These are phyloP conservation scores for Penicillium bovifimosum DNA, from an alignment of 495 filamentous ascomycete species.

Conservation along the genomic window DNA sequence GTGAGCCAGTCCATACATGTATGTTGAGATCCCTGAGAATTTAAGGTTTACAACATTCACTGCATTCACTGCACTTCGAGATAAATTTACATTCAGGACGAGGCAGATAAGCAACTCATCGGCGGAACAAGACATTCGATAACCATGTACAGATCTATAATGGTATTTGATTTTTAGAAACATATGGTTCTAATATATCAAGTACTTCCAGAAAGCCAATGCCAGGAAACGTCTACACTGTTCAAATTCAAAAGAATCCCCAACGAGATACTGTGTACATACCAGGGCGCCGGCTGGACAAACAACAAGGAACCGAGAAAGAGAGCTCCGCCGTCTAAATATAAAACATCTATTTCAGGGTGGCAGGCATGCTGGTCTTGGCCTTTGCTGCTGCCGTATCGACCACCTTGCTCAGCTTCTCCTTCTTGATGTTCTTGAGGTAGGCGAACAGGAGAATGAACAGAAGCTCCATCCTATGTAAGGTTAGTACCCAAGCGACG, in stretches of 20 bases:
- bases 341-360: conserved; percentile 36
- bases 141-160: conserved; percentile 5
- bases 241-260: conserved; percentile 7
- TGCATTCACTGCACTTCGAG: not conserved
- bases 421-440: conserved; percentile 60
- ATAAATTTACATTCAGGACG: not conserved
- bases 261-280: conserved; percentile 4
- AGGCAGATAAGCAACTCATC: too few species aligned
- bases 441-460: conserved; percentile 86
- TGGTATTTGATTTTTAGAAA: not conserved
- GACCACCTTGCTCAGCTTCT: conserved; percentile 65
- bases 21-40: too few species aligned
- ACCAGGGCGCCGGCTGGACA: conserved; percentile 25
- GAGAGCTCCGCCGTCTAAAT: not conserved
- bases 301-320: conserved; percentile 13
- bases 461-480: conserved; percentile 72
- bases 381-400: conserved; percentile 36
- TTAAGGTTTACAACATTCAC: too few species aligned
- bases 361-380: conserved; percentile 40
- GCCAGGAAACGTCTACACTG: conserved; percentile 14
- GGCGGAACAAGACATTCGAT: not conserved
- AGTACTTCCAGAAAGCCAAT: not conserved
- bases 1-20: too few species aligned
- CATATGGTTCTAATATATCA: conserved; percentile 1
- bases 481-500: conserved; percentile 20